Evolutionary conservation across 352 stramenopile species (phyloP).

Genomic region (Phytopythium boreale): DNA sequence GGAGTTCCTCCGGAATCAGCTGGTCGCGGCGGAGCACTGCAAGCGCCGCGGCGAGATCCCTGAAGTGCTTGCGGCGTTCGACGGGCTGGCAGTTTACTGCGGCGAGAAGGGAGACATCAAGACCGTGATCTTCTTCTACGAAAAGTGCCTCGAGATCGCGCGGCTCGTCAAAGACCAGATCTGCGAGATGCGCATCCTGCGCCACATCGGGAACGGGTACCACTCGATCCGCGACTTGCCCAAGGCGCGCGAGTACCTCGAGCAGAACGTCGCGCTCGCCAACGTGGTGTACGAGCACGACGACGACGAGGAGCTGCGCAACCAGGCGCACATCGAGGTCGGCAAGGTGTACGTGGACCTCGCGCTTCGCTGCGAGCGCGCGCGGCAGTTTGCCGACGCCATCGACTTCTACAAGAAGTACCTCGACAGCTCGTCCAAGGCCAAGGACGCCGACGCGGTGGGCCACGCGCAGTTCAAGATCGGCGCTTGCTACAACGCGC

Average conservation of each 20-base stretch:
- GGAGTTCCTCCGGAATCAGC: conserved; percentile 86
- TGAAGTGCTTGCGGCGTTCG: conserved; percentile 83
- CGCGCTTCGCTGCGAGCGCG: conserved; percentile 41
- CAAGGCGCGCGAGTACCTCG: conserved; percentile 75
- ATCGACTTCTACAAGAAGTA: conserved; percentile 79
- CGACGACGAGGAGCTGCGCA: conserved; percentile 50
- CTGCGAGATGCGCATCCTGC: conserved; percentile 86
- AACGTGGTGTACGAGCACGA: conserved; percentile 65
- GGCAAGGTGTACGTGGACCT: conserved; percentile 77
- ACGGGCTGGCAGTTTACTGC: conserved; percentile 74
- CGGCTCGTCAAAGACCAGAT: conserved; percentile 82
- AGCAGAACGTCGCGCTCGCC: conserved; percentile 77
- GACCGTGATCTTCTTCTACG: conserved; percentile 92
- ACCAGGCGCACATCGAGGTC: conserved; percentile 61
- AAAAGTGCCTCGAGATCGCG: conserved; percentile 91
- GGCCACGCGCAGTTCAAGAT: conserved; percentile 72
- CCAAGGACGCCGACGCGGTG: conserved; percentile 55
- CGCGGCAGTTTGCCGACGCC: conserved; percentile 31
- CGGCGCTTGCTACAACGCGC: conserved; percentile 69
- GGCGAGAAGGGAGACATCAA: conserved; percentile 76
- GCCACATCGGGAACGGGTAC: conserved; percentile 81
- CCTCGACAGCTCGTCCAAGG: conserved; percentile 65
- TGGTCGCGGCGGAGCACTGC: conserved; percentile 85
- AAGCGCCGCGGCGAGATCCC: conserved; percentile 86
- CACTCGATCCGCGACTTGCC: conserved; percentile 67